Base-by-base conservation (phyloP, 805 yeast genomes). In the Saturnispora sekii region DNA sequence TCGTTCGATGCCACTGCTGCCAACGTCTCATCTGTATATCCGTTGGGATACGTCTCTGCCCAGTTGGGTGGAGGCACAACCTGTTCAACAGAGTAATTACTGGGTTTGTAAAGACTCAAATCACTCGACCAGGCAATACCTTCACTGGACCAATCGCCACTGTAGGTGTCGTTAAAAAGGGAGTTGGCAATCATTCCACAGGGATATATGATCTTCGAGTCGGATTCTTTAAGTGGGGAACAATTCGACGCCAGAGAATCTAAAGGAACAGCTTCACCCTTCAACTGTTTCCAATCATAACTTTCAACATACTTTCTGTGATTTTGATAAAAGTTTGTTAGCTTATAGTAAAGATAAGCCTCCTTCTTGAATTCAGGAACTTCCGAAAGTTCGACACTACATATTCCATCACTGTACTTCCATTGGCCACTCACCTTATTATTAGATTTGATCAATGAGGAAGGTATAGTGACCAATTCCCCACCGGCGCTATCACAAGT, bases 121-220 rank as follows among this genome's bases (percentile, higher is more conserved):
- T 93, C 97, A 1, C 87, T 70, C 2, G 75, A 50, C 98, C 98
- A 90, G 4, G 97, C 83, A 44, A 90, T 90, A 4, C 77, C 87
- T 28, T 63, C 60, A 48, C 35, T 5, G 41, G 35, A 28, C 47
- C 51, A 46, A 65, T 66, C 8, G 81, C 82, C 14, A 69, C 64
- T 7, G 75, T 66, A 81, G 3, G 96, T 77, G 59, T 90, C 98
- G 63, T 90, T 90, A 71, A 93, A 90, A 62, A 76, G 64, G 0
- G 97, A 86, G 65, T 90, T 90, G 43, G 97, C 95, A 51, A 90
- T 87, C 41, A 90, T 72, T 1, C 98, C 98, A 67, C 97, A 93
- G 14, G 98, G 98, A 61, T 90, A 90, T 49, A 73, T 58, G 12
- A 70, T 58, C 51, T 73, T 76, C 17, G 51, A 59, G 37, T 66